Percentiles rank a stretch among this genome's conserved stretches.
These are phyloP conservation scores for Saprolegnia parasitica DNA, from an alignment of 352 stramenopile genomes.

Conservation along the genomic window DNA sequence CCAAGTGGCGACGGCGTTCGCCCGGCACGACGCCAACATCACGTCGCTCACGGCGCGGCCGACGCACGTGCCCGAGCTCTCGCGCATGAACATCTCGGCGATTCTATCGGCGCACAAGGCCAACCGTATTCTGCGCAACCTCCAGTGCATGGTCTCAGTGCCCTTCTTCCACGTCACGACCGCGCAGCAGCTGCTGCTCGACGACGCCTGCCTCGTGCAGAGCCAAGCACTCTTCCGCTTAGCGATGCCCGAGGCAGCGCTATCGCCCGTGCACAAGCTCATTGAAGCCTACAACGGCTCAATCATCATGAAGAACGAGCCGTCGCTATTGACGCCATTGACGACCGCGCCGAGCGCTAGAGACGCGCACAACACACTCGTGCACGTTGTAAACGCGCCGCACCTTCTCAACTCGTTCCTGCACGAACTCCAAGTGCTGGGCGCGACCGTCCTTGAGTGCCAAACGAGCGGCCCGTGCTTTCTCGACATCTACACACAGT, in stretches of 20 bases:
- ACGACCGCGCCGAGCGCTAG: background rate
- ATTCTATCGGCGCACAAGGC: slow-evolving; percentile 50
- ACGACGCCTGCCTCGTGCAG: slow-evolving; percentile 57
- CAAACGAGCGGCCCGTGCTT: slow-evolving; percentile 25
- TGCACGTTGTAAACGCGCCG: slow-evolving; percentile 21
- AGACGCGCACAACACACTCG: slow-evolving; percentile 17
- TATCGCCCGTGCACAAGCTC: slow-evolving; percentile 27
- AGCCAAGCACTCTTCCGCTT: slow-evolving; percentile 56
- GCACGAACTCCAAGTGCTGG: background rate
- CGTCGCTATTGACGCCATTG: slow-evolving; percentile 29
- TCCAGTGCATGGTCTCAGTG: slow-evolving; percentile 57
- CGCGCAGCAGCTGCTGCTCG: slow-evolving; percentile 53
- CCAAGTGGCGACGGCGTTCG: slow-evolving; percentile 65
- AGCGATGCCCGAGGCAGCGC: background rate
- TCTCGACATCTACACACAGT: slow-evolving; percentile 37
- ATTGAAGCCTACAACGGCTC: slow-evolving; percentile 40
- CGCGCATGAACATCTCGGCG: slow-evolving; percentile 68
- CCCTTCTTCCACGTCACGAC: slow-evolving; percentile 80
- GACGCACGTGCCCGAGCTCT: slow-evolving; percentile 69
- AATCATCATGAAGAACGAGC: slow-evolving; percentile 32
- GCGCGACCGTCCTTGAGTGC: slow-evolving; percentile 8
- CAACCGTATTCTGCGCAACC: slow-evolving; percentile 48
- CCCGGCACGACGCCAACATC: slow-evolving; percentile 68
- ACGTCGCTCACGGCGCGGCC: slow-evolving; percentile 62
- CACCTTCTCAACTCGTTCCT: slow-evolving; percentile 18